A percentile compares a stretch with the other conserved stretches of the same genome.
Evolutionary conservation across 176 grass and related monocot genomes (phyloP).

Genomic region (Rhipidocladum racemiflorum): DNA sequence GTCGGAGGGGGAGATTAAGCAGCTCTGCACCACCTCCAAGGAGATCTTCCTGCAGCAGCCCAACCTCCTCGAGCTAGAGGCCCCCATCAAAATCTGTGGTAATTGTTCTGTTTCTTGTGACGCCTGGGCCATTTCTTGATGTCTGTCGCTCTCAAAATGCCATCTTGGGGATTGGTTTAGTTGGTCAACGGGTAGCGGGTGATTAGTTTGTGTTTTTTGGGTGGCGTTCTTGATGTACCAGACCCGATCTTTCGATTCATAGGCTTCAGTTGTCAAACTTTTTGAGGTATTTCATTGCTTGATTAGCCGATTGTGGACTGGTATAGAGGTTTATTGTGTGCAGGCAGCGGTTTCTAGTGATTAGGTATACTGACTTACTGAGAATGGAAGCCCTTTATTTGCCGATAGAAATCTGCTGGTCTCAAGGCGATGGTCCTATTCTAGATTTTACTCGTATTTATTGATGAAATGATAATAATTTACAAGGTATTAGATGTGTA

Average conservation of each 20-base stretch:
- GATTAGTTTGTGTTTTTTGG: not conserved
- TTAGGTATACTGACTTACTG: not conserved
- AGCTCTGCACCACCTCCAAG: conserved; percentile 63
- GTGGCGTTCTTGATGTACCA: conserved; percentile 3
- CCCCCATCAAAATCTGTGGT: conserved; percentile 86
- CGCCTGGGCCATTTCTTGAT: not conserved
- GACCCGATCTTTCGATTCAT: conserved; percentile 28
- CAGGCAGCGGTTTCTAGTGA: not conserved
- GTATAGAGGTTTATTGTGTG: not conserved
- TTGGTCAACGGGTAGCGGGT: conserved; percentile 50
- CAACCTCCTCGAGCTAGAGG: conserved; percentile 75
- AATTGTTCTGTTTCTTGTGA: not conserved
- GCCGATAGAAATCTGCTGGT: not conserved
- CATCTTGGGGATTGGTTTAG: conserved; percentile 34
- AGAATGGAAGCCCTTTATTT: not conserved
- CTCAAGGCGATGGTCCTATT: not conserved
- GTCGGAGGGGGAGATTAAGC: conserved; percentile 66
- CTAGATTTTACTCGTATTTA: not conserved
- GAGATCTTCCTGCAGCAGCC: conserved; percentile 72
- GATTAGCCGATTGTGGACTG: not conserved
- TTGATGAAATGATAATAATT: not conserved
- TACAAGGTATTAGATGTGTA: not conserved
- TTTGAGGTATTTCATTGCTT: not conserved
- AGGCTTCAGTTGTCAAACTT: not conserved
- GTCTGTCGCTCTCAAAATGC: conserved; percentile 8